Evolutionary conservation across 2,329 filamentous ascomycete species (phyloP).

Genomic region (Penicillium sp.): DNA sequence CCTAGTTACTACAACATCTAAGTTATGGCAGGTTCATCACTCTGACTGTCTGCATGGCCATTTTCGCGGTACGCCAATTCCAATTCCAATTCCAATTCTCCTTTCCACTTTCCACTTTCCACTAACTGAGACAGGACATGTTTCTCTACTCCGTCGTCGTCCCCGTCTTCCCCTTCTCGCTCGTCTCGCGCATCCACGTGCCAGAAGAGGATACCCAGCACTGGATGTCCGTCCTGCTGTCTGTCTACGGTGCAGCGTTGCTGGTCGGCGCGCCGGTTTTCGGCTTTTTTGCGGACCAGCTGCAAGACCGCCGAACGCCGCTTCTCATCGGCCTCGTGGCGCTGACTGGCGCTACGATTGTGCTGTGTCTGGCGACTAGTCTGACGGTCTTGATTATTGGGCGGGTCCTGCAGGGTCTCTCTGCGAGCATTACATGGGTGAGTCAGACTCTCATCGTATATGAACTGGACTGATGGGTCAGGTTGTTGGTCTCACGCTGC

Average conservation of each 20-base stretch:
- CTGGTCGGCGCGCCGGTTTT: background rate
- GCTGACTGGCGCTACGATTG: slow-evolving; percentile 50
- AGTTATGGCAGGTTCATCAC: no score
- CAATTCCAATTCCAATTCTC: no score
- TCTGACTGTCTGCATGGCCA: no score
- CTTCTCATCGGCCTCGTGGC: slow-evolving; percentile 55
- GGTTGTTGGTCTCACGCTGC: background rate
- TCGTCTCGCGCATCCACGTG: no score
- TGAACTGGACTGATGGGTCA: background rate
- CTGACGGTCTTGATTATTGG: slow-evolving; percentile 49
- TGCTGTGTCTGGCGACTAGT: slow-evolving; percentile 50
- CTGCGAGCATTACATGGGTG: slow-evolving; percentile 56
- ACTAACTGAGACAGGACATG: no score
- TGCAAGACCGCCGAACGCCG: slow-evolving; percentile 51
- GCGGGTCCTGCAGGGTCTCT: slow-evolving; percentile 55
- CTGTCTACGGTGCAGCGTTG: background rate
- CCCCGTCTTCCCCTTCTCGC: no score
- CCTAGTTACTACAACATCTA: no score
- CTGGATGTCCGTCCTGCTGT: no score
- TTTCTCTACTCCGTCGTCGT: no score
- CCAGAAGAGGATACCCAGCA: no score
- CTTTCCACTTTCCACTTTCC: no score
- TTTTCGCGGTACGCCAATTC: no score
- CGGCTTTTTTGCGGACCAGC: slow-evolving; percentile 52
- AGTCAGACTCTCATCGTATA: background rate